Base-by-base conservation (phyloP, 2,329 filamentous ascomycete species). In the Clonostachys chloroleuca region DNA sequence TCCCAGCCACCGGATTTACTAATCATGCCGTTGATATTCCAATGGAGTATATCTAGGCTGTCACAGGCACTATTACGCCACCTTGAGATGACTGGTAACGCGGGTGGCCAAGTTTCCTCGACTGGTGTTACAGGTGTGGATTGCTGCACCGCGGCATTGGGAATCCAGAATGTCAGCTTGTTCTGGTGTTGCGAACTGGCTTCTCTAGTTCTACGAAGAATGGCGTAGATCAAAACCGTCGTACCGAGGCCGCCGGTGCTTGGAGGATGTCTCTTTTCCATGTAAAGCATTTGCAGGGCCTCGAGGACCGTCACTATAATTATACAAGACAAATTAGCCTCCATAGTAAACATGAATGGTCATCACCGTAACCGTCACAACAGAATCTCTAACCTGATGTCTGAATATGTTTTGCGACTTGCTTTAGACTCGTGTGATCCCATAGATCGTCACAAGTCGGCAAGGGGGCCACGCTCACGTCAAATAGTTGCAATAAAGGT, bases 41-140 rank as follows among this genome's bases (percentile, higher is more conserved):
- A 81, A 54, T 81, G 76, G 4, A 81, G 63, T 6, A 80, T 68
- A 50, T 81, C 78, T 6, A 81, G 45, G 43, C 63, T 67, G 49
- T 73, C 71, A 48, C 67, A 70, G 8, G 65, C 60, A 6, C 64
- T 63, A 43, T 72, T 72, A 10, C 68, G 62, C 70, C 71, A 74
- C n/a, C 39, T 35, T 14, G 43, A 46, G 18, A 46, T 12, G 8
- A 41, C 36, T 10, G 43, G 39, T 16, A 42, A 18, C 16, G 20
- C 17, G 13, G 52, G 52, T n/a, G 47, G 51, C 51, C 51, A 54
- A 2, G 47, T 47, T 16, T 54, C 51, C 10, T 47, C 45, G 5
- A 39, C 16, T 10, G 33, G 8, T 6, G 42, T 34, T 13, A 40
- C 33, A 13, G 49, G 20, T 14, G 47, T 34, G 30, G 41, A 40